A percentile compares a stretch with the other conserved stretches of the same genome.
Conservation (phyloP, 768 basidiomycete species). For the Hortiboletus campestris region DNA sequence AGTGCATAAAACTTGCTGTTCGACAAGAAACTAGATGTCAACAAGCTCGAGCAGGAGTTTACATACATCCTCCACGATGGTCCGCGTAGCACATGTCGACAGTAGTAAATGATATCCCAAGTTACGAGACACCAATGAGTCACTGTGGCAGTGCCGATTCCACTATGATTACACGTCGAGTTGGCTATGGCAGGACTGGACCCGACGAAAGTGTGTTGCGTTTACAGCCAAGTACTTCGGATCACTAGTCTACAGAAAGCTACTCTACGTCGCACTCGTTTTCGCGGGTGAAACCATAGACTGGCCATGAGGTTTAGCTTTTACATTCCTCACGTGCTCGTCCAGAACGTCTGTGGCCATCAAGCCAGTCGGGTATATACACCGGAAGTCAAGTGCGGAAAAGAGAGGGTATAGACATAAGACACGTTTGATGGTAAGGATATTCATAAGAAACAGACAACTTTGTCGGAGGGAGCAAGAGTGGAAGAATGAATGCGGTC, state of each 20-base stretch:
- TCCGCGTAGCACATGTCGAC: background rate
- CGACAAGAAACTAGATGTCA: background rate
- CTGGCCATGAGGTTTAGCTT: background rate
- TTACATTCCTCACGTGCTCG: background rate
- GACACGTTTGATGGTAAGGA: conserved; percentile 15
- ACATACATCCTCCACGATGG: background rate
- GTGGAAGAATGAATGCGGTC: background rate
- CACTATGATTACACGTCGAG: too few species aligned
- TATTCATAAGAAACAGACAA: conserved; percentile 7
- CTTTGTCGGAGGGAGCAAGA: background rate
- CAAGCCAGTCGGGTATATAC: conserved; percentile 23
- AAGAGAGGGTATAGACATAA: conserved; percentile 29
- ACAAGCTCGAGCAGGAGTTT: background rate
- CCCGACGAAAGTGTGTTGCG: too few species aligned
- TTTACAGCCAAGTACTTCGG: too few species aligned
- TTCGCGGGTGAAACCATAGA: background rate
- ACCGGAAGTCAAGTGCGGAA: conserved; percentile 6
- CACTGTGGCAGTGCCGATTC: too few species aligned
- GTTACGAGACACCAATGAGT: too few species aligned
- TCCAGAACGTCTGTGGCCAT: conserved; percentile 3
- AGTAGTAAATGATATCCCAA: background rate
- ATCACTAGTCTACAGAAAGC: too few species aligned
- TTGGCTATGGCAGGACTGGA: too few species aligned
- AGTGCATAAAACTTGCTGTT: background rate
- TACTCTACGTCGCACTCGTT: too few species aligned